Evolutionary conservation across 306 rosid genomes (phyloP), one percentile per base, ranked within the genome.

Genomic region (Prunus kanzakura): DNA sequence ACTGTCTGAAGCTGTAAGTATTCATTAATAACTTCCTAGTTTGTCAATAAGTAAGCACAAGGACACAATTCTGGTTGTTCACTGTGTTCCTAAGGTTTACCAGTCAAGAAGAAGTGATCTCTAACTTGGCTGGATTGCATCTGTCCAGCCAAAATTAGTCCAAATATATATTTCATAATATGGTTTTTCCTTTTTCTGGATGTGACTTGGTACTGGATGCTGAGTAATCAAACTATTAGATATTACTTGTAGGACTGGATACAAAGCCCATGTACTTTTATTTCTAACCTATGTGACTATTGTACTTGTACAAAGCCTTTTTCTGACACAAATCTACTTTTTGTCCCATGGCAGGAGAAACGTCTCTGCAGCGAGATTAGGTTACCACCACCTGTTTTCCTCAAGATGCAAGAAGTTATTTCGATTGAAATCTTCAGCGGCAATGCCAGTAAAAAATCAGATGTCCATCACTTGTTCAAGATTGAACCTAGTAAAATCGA

Each of bases 1-100:
- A 67, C 96, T 95, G 74, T 90, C 97, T 58, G 97, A 89, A 82
- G 81, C 93, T 72, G 98, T 95, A 84, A 92, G 96, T 82, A 9
- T 64, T n/a, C 35, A 20, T 64, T 75, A 69, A 69, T 62, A 18
- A 55, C 62, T 67, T 58, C 55, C 16, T 64, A 45, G 13, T 77
- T 72, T 35, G 45, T 46, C 32, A 25, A 14, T 52, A 69, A 50
- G 51, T 7, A 61, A 52, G 27, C 49, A 38, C 5, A 52, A 27
- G 22, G 73, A 15, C 58, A 27, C 60, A 49, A 16, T 25, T n/a
- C 18, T 41, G 30, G 32, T 66, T 20, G 52, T 66, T 66, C 12
- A 3, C 46, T 70, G 8, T 19, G 74, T 51, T 29, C 56, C 58
- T 51, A 50, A 6, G 22, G 3, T 29, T 51, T 6, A 19, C 61